These are phyloP conservation scores for Sphaerulina vaccinii DNA, from an alignment of 2,329 filamentous ascomycete genomes.

Conservation along the genomic window DNA sequence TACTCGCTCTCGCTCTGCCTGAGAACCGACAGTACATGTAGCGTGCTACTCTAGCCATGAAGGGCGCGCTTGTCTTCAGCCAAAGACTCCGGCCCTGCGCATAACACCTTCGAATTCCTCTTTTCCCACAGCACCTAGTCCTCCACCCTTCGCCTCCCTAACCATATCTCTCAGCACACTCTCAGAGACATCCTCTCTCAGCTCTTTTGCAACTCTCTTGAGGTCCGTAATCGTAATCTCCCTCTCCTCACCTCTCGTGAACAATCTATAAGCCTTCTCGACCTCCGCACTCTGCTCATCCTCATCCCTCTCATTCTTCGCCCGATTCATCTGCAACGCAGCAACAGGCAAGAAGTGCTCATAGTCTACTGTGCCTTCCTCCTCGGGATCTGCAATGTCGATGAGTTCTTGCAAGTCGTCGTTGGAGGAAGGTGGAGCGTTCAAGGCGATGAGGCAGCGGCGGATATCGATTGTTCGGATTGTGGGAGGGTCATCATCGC, in stretches of 20 bases:
- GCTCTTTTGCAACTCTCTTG: constrained; percentile 70
- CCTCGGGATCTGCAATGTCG: constrained; percentile 78
- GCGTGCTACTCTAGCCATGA: too few relatives aligned
- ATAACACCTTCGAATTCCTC: constrained; percentile 87
- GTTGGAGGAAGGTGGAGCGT: constrained; percentile 63
- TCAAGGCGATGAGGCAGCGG: constrained; percentile 64
- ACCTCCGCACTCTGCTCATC: constrained; percentile 65
- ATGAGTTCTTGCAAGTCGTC: constrained; percentile 74
- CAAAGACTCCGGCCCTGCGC: constrained; percentile 79
- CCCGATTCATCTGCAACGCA: constrained; percentile 72
- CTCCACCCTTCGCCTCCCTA: constrained; percentile 83
- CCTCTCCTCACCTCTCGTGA: constrained; percentile 60
- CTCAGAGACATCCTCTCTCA: constrained; percentile 83
- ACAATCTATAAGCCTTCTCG: constrained; percentile 77
- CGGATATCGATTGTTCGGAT: constrained; percentile 47
- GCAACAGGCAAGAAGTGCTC: constrained; percentile 82
- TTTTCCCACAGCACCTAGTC: constrained; percentile 68
- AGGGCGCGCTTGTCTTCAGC: constrained; percentile 48
- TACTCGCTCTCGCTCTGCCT: too few relatives aligned
- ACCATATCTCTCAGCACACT: constrained; percentile 90
- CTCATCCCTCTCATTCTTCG: constrained; percentile 32
- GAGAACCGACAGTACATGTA: too few relatives aligned
- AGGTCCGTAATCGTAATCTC: constrained; percentile 81
- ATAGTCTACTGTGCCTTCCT: constrained; percentile 74
- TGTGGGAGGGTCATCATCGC: constrained; percentile 56